Evolutionary conservation across 306 rosid species (phyloP), one percentile per base, ranked within the genome.

Genomic region (Gynostemma pentaphyllum): DNA sequence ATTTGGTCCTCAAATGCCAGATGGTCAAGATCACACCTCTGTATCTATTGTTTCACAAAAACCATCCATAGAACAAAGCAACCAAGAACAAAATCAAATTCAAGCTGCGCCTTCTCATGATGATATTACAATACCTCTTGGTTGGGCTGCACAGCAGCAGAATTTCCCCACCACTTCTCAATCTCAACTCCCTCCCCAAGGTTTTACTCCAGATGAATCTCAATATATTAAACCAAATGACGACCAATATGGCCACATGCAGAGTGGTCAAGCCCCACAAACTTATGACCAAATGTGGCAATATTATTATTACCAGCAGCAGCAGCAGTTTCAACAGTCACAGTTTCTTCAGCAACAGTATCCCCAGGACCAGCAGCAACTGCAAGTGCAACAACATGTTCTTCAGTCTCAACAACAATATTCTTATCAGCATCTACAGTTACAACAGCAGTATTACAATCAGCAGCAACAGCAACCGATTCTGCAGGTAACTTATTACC

Each of bases 241-340:
- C 65, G 86, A 51, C 47, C 88, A 85, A 66, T 77, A 81, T 62
- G 87, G 71, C 44, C 72, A 72, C 54, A 53, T 76, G 80, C 90
- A 79, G 67, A 87, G 71, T 54, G 73, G 54, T 41, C 84, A 85
- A 74, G 75, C 79, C 40, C 40, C 61, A n/a, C 21, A 53, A 7
- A 53, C 41, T 32, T 85, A 83, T 71, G 76, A 79, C 67, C 92
- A 83, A 71, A 82, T 82, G 80, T 91, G 87, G 95, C 96, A 83
- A 57, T 73, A 83, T 45, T 91, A 85, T 77, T 87, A 87, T 72
- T 78, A 81, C 81, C 94, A 90, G 57, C 97, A 86, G 67, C 92
- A 82, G 34, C 56, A 51, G 76, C 87, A 76, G 47, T 79, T 45
- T 49, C 73, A 30, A 9, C 67, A 62, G 45, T 65, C 37, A 11